Percentiles rank a stretch among this genome's conserved stretches.
phyloP scores from a whole-genome alignment of 2,329 filamentous ascomycete species.

The Verticillium zaregamsianum region DNA sequence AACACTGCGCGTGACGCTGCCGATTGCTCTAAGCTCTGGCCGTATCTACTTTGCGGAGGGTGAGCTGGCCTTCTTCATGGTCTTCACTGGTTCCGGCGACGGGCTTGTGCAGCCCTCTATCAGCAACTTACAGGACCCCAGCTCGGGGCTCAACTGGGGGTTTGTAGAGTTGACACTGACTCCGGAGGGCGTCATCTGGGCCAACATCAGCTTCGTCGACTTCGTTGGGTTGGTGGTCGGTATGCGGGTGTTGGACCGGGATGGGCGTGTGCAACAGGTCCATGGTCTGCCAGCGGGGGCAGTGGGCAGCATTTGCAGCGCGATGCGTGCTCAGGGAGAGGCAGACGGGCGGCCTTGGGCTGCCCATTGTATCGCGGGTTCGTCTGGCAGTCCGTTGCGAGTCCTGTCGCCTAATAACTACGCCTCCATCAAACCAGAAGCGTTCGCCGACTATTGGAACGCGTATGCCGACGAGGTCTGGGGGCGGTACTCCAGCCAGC shows the following conservation, averaged over 20 bases:
- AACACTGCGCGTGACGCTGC: constrained; percentile 32
- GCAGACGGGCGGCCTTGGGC: constrained; percentile 39
- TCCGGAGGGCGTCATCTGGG: constrained; percentile 31
- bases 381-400: constrained; percentile 33
- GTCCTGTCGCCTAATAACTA: constrained; percentile 41
- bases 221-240: constrained; percentile 48
- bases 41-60: constrained; percentile 43
- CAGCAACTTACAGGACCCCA: constrained; percentile 37
- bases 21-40: constrained; percentile 34
- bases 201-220: constrained; percentile 49
- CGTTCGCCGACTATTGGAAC: constrained; percentile 38
- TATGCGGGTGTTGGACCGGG: constrained; percentile 36
- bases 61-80: constrained; percentile 36
- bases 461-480: constrained; percentile 43
- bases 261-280: constrained; percentile 31
- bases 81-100: constrained; percentile 22
- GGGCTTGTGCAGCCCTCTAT: constrained; percentile 45
- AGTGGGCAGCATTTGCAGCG: constrained; percentile 35
- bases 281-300: constrained; percentile 32
- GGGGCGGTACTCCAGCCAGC: constrained; percentile 30
- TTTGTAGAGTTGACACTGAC: constrained; percentile 46
- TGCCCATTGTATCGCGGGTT: constrained; percentile 35
- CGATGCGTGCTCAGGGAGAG: constrained; percentile 29
- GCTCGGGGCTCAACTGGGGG: constrained; percentile 40
- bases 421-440: constrained; percentile 24